Evolutionary conservation across 176 grass and related monocot species (phyloP).

Genomic region (Leersia perrieri): DNA sequence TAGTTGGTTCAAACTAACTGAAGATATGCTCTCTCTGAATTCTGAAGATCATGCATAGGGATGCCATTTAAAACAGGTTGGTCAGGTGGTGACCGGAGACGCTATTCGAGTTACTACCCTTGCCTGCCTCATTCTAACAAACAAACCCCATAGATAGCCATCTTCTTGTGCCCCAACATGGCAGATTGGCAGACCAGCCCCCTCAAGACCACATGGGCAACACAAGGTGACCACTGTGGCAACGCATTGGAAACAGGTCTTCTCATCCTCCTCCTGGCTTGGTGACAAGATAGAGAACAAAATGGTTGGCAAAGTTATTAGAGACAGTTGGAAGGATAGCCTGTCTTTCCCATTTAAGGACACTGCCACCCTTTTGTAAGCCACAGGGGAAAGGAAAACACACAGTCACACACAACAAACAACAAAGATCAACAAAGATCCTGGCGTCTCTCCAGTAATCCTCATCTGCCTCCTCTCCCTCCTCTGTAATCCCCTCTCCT

Average conservation of each 20-base stretch:
- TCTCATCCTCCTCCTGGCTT: slow-evolving; percentile 32
- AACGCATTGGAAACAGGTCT: slow-evolving; percentile 23
- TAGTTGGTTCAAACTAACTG: background rate
- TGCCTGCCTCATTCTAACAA: slow-evolving; percentile 10
- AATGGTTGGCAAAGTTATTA: slow-evolving; percentile 61
- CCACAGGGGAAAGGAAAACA: background rate
- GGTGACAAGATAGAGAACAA: slow-evolving; percentile 58
- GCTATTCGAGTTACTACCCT: background rate
- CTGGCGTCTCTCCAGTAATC: slow-evolving; percentile 37
- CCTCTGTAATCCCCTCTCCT: slow-evolving; percentile 12
- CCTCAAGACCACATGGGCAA: slow-evolving; percentile 43
- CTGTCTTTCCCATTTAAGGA: slow-evolving; percentile 62
- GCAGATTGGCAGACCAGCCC: slow-evolving; percentile 13
- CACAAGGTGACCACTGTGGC: slow-evolving; percentile 22
- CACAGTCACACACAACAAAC: background rate
- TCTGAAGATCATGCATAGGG: background rate
- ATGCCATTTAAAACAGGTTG: background rate
- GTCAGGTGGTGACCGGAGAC: background rate
- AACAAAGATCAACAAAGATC: slow-evolving; percentile 15
- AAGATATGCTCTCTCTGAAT: background rate
- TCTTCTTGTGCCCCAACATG: background rate
- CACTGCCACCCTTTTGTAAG: slow-evolving; percentile 29
- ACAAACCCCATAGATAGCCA: background rate
- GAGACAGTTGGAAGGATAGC: slow-evolving; percentile 51
- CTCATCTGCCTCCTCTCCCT: background rate